A percentile compares a stretch with the other conserved stretches of the same genome.
Evolutionary conservation across 768 basidiomycete species (phyloP).

Genomic region (Podaxis sp.): DNA sequence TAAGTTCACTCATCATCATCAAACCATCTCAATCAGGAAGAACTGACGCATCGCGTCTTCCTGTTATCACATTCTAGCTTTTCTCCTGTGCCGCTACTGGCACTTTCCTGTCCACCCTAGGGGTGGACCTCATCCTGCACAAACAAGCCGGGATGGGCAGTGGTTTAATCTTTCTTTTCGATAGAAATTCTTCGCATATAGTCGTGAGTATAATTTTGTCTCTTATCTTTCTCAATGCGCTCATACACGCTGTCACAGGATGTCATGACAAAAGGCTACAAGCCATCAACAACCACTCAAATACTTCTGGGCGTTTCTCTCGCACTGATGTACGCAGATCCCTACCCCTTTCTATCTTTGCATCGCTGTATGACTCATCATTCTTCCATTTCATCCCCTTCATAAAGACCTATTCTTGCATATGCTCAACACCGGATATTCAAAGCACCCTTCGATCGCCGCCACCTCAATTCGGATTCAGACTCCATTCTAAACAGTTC

Average conservation of each 20-base stretch:
- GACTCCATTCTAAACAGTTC: constrained; percentile 15
- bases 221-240: background rate
- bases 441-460: constrained; percentile 46
- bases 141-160: constrained; percentile 62
- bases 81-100: constrained; percentile 57
- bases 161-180: constrained; percentile 63
- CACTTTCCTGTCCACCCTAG: constrained; percentile 58
- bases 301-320: constrained; percentile 55
- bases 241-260: constrained; percentile 35
- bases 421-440: constrained; percentile 55
- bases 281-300: constrained; percentile 48
- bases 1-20: constrained; percentile 31
- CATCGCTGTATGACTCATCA: background rate
- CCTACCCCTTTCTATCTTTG: background rate
- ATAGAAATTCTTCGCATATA: constrained; percentile 58
- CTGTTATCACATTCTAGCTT: constrained; percentile 27
- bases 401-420: constrained; percentile 51
- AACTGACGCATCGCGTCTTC: background rate
- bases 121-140: constrained; percentile 55
- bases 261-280: constrained; percentile 46
- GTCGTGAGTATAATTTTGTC: constrained; percentile 36
- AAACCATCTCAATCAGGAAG: background rate
- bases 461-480: background rate
- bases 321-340: constrained; percentile 49
- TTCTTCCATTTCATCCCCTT: constrained; percentile 8